These are phyloP conservation scores for Gossypium bickii DNA, from an alignment of 345 rosid genomes.

Conservation along the genomic window DNA sequence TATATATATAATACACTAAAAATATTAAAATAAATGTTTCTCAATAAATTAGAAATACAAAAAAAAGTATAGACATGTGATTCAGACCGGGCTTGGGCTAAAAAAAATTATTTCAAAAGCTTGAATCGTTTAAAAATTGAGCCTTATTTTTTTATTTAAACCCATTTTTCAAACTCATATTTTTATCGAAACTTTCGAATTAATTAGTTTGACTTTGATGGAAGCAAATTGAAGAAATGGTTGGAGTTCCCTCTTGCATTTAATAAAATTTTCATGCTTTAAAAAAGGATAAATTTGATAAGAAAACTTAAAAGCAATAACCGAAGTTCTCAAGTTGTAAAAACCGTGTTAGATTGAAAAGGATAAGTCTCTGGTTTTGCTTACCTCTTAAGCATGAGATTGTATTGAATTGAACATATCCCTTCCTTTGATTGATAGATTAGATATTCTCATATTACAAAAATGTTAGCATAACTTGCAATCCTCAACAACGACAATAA, in stretches of 20 bases:
- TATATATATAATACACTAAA: no score
- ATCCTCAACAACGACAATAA: neutral
- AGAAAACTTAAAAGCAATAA: neutral
- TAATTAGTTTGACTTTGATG: no score
- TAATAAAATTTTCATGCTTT: neutral
- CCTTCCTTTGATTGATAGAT: slow-evolving; percentile 6
- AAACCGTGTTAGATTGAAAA: neutral
- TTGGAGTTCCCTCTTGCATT: slow-evolving; percentile 8
- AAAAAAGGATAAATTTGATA: neutral
- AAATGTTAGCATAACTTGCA: neutral
- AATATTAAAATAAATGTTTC: no score
- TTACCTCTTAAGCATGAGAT: neutral
- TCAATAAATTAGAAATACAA: no score
- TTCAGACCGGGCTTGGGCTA: no score
- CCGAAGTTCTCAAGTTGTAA: neutral
- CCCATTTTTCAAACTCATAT: no score
- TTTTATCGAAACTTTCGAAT: no score
- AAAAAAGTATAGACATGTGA: no score
- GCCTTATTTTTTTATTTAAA: no score
- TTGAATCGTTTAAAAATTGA: no score
- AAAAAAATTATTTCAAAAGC: no score
- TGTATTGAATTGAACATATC: no score
- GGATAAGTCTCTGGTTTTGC: neutral
- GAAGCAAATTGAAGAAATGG: neutral
- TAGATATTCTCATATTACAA: neutral